These are phyloP conservation scores for Neofusicoccum umdonicola DNA, from an alignment of 2,329 filamentous ascomycete genomes.

Conservation along the genomic window DNA sequence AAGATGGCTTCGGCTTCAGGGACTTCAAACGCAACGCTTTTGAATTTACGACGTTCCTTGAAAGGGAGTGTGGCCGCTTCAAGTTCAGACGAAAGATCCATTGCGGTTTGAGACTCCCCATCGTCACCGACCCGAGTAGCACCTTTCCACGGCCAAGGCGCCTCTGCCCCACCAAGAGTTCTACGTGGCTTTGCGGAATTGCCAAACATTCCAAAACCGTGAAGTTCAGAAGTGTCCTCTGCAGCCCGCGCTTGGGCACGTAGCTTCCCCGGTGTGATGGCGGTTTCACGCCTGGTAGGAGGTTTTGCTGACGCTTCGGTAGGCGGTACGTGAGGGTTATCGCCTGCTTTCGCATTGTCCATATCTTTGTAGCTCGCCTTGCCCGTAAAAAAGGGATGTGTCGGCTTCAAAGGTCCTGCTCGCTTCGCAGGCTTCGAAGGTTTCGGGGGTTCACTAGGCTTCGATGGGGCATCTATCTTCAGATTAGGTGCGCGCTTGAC, in stretches of 20 bases:
- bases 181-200: slow-evolving; percentile 22
- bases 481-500: slow-evolving; percentile 29
- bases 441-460: not conserved
- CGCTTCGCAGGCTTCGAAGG: slow-evolving; percentile 28
- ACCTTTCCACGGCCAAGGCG: slow-evolving; percentile 69
- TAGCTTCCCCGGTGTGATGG: slow-evolving; percentile 49
- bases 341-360: slow-evolving; percentile 1
- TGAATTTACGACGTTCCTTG: slow-evolving; percentile 34
- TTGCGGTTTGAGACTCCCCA: not conserved
- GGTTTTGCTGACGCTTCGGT: slow-evolving; percentile 24
- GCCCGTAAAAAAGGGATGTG: slow-evolving; percentile 69
- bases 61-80: not conserved
- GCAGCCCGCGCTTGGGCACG: slow-evolving; percentile 29
- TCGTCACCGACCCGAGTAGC: slow-evolving; percentile 62
- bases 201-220: slow-evolving; percentile 23
- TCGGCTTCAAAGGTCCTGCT: slow-evolving; percentile 43
- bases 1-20: slow-evolving; percentile 29
- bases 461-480: slow-evolving; percentile 6
- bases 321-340: not conserved
- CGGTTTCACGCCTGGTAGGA: slow-evolving; percentile 34
- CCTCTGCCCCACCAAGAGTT: slow-evolving; percentile 65
- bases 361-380: slow-evolving; percentile 42
- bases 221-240: slow-evolving; percentile 20
- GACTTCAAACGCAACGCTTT: slow-evolving; percentile 35
- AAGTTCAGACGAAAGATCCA: not conserved